These are phyloP conservation scores for Fomitiporia mediterranea DNA, from an alignment of 1,284 basidiomycete genomes.

Conservation along the genomic window DNA sequence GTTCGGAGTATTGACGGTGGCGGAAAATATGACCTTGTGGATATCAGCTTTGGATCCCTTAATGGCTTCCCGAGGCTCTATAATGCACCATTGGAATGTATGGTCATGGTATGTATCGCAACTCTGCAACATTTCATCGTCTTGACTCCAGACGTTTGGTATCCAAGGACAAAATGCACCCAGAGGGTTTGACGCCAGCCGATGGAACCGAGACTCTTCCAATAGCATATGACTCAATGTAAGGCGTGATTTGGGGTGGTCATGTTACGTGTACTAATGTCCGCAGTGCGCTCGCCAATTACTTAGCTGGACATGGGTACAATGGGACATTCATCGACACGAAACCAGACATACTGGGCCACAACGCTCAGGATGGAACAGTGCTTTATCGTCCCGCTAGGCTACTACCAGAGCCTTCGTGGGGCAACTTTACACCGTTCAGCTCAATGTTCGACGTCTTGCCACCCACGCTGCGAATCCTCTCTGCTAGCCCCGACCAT, in stretches of 20 bases:
- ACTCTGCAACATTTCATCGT: neutral
- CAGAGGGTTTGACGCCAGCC: slow-evolving; percentile 16
- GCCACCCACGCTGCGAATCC: slow-evolving; percentile 12
- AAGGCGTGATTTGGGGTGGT: neutral
- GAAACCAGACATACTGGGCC: slow-evolving; percentile 5
- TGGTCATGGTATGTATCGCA: slow-evolving; percentile 9
- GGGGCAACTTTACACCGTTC: slow-evolving; percentile 3
- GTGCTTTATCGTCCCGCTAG: neutral
- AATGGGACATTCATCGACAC: slow-evolving; percentile 16
- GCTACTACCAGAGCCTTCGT: slow-evolving; percentile 4
- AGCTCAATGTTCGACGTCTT: neutral
- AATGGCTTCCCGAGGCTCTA: neutral
- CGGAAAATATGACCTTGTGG: slow-evolving; percentile 10
- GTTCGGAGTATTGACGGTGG: neutral
- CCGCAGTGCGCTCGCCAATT: slow-evolving; percentile 14
- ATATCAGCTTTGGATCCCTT: slow-evolving; percentile 1
- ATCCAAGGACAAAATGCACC: slow-evolving; percentile 17
- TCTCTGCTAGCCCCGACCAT: neutral
- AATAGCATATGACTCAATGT: slow-evolving; percentile 20
- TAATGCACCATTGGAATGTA: slow-evolving; percentile 10
- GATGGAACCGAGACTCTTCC: slow-evolving; percentile 16
- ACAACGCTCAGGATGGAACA: neutral
- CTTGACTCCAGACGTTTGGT: too few species aligned
- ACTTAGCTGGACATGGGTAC: slow-evolving; percentile 14
- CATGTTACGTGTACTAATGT: neutral